Evolutionary conservation across 768 basidiomycete genomes (phyloP), one percentile per base, ranked within the genome.

Genomic region (Baorangia bicolor): DNA sequence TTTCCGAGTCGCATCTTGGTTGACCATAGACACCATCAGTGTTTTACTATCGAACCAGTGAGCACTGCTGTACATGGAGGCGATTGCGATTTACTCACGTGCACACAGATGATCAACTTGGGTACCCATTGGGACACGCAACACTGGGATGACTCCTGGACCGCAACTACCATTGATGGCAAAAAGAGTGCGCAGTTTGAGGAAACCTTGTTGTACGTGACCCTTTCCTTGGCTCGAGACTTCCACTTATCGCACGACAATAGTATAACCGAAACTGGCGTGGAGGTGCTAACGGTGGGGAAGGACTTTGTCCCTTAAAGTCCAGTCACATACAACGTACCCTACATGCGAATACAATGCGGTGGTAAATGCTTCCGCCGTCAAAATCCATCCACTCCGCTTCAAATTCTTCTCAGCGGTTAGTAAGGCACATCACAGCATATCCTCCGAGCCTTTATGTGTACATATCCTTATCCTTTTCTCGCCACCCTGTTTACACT

Each of bases 91-190:
- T 33, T n/a, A 39, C 43, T 55, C 46, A 35, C 57, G 56, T 55
- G 35, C 46, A 64, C 65, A 49, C 71, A 96, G 83, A 98, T 98
- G 95, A 86, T 97, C 61, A 98, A 98, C 70, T 71, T 92, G 20
- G 95, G 95, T 6, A 78, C 80, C 49, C 84, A 78, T 59, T 90
- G 88, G 85, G 82, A 82, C 30, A 82, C 84, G 51, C 78, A 86
- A 21, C 92, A 94, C 68, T 94, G 94, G 94, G 88, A 88, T 31
- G 94, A 96, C 70, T 87, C 93, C 67, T 98, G 96, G 96, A 98
- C 96, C 3, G 93, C 95, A 2, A 92, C 89, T 21, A 99, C 97
- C 5, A 73, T 81, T 13, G 96, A 98, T 72, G 96, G 94, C 23
- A 90, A 89, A 70, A 78, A 82, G 53, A 94, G 92, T 57, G 97